Conservation (phyloP, 2,329 filamentous ascomycete genomes). For the Amauroascus niger region DNA sequence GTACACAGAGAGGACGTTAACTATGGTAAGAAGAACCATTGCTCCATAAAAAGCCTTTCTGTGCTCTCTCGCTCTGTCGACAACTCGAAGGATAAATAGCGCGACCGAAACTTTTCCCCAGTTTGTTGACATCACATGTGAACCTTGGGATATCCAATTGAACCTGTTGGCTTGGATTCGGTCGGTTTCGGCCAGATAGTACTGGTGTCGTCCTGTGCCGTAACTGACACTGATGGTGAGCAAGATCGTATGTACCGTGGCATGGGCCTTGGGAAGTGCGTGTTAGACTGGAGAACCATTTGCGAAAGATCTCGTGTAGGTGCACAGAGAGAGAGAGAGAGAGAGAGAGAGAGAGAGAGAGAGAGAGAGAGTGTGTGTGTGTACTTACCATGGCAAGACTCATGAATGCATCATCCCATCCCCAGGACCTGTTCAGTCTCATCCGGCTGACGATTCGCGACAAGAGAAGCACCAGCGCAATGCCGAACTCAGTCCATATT, state of each 20-base stretch:
- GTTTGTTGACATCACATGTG: conserved; percentile 15
- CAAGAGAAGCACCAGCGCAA: conserved; percentile 11
- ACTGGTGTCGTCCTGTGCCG: conserved; percentile 13
- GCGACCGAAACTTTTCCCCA: conserved; percentile 16
- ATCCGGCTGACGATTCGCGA: conserved; percentile 12
- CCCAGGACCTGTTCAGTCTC: conserved; percentile 10
- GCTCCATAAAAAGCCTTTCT: conserved; percentile 7
- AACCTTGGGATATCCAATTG: conserved; percentile 15
- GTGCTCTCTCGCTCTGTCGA: conserved; percentile 9
- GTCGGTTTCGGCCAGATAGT: conserved; percentile 6
- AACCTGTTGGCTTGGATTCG: conserved; percentile 14
- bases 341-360: no score
- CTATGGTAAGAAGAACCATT: conserved; percentile 11
- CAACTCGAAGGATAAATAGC: conserved; percentile 14
- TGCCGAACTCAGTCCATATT: conserved; percentile 13
- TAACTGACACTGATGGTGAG: conserved; percentile 10
- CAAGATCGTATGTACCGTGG: conserved; percentile 1
- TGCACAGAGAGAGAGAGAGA: no score
- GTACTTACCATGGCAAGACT: conserved; percentile 16
- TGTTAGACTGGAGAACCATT: no score
- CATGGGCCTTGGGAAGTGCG: conserved; percentile 5
- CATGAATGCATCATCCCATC: conserved; percentile 15
- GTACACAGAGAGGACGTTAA: conserved; percentile 11
- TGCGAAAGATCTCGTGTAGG: no score
- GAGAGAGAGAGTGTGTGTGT: no score